Evolutionary conservation across 192 early-diverging fungal genomes (phyloP).

Genomic region (Dissophora ornata): DNA sequence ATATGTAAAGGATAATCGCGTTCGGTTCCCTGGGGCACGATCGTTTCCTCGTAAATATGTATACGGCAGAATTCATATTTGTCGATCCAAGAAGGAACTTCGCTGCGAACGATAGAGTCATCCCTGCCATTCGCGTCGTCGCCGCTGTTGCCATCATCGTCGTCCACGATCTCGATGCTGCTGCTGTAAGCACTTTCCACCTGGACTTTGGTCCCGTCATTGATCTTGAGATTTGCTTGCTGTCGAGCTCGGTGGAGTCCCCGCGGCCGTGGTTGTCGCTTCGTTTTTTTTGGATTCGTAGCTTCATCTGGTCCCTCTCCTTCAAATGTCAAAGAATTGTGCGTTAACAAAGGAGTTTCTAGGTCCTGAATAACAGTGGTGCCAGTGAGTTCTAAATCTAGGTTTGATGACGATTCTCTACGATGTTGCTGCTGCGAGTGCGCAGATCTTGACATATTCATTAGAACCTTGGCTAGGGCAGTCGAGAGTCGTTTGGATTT

Average conservation of each 20-base stretch:
- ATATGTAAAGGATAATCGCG: constrained; percentile 54
- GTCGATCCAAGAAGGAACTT: constrained; percentile 29
- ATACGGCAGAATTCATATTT: constrained; percentile 62
- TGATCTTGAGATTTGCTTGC: too few relatives aligned
- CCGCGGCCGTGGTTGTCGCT: background rate
- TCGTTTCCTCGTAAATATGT: constrained; percentile 50
- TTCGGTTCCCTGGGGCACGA: constrained; percentile 55
- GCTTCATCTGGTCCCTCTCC: background rate
- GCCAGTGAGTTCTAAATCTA: too few relatives aligned
- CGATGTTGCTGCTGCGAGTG: background rate
- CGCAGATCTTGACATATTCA: background rate
- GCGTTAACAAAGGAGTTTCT: too few relatives aligned
- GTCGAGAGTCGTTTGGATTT: constrained; percentile 6
- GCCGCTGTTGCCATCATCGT: background rate
- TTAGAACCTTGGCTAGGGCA: constrained; percentile 16
- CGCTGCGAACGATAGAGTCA: too few relatives aligned
- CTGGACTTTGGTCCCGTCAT: too few relatives aligned
- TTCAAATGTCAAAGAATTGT: too few relatives aligned
- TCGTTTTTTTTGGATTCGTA: too few relatives aligned
- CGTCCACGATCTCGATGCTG: background rate
- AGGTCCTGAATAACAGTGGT: too few relatives aligned
- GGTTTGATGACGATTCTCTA: too few relatives aligned
- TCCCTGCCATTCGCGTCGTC: background rate
- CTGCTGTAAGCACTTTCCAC: too few relatives aligned
- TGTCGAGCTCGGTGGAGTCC: too few relatives aligned